Conservation (phyloP, 345 rosid species). For the Melastoma malabathricum region DNA sequence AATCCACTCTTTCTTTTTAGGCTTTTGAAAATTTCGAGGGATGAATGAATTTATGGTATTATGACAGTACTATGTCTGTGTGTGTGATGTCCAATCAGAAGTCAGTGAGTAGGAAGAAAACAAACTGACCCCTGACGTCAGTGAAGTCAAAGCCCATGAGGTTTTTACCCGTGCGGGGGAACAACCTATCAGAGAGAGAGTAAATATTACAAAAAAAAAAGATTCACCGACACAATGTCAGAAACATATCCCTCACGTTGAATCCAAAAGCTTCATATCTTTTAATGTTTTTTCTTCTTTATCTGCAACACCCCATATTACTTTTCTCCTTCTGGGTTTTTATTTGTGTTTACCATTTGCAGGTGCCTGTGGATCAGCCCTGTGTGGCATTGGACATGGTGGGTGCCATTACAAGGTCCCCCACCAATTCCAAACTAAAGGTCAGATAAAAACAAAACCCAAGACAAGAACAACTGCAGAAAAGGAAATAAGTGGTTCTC, state of each 20-base stretch:
- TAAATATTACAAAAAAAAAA: no score
- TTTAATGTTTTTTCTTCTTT: not conserved
- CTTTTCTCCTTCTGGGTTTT: not conserved
- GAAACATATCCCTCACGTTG: no score
- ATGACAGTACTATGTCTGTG: no score
- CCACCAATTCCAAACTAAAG: conserved; percentile 7
- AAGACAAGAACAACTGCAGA: not conserved
- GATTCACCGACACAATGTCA: no score
- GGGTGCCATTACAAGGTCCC: conserved; percentile 53
- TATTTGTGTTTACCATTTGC: conserved; percentile 6
- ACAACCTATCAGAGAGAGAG: not conserved
- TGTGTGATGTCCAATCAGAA: no score
- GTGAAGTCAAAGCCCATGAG: not conserved
- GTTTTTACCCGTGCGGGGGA: conserved; percentile 2
- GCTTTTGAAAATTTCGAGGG: no score
- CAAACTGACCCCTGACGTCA: not conserved
- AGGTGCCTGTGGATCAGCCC: conserved; percentile 93
- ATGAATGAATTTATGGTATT: no score
- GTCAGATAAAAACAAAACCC: not conserved
- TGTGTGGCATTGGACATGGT: conserved; percentile 73
- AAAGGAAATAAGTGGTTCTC: no score
- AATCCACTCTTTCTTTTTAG: no score
- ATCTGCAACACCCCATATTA: not conserved
- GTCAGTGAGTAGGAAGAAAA: no score
- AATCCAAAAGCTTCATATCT: no score